These are phyloP conservation scores for Pueraria montana DNA, from an alignment of 306 rosid genomes.

Conservation along the genomic window DNA sequence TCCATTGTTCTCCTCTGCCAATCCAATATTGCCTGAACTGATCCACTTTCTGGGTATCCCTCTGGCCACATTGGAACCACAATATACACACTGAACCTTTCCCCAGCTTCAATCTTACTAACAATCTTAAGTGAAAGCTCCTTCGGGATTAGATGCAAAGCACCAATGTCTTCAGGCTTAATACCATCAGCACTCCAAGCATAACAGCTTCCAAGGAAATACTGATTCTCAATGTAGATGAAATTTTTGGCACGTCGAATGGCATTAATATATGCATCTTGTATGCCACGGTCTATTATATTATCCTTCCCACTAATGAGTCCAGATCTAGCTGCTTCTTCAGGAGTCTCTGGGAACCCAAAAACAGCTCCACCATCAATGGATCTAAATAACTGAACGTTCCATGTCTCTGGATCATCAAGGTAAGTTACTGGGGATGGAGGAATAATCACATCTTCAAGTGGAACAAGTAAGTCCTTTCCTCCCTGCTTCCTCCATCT, in stretches of 20 bases:
- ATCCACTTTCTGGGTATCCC: slow-evolving; percentile 65
- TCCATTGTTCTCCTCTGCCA: slow-evolving; percentile 84
- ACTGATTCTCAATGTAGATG: slow-evolving; percentile 74
- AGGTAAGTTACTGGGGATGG: slow-evolving; percentile 69
- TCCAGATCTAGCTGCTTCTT: slow-evolving; percentile 70
- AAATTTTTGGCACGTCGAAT: slow-evolving; percentile 71
- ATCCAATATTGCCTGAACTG: slow-evolving; percentile 80
- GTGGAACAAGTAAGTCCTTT: slow-evolving; percentile 61
- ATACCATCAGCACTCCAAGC: slow-evolving; percentile 67
- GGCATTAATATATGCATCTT: slow-evolving; percentile 74
- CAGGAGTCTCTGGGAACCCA: slow-evolving; percentile 76
- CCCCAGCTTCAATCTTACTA: slow-evolving; percentile 78
- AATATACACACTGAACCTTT: slow-evolving; percentile 68
- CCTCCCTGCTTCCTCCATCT: slow-evolving; percentile 81
- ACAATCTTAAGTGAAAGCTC: slow-evolving; percentile 74
- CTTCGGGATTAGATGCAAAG: slow-evolving; percentile 69
- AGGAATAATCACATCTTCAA: slow-evolving; percentile 59
- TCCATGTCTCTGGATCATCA: slow-evolving; percentile 72
- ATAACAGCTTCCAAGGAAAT: slow-evolving; percentile 72
- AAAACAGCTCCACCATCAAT: slow-evolving; percentile 82
- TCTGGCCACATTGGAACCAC: slow-evolving; percentile 84
- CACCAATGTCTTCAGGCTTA: slow-evolving; percentile 73
- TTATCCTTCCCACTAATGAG: slow-evolving; percentile 76
- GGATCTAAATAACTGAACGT: slow-evolving; percentile 73
- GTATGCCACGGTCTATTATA: slow-evolving; percentile 69